Evolutionary conservation across 202 grass and related monocot species (phyloP), one percentile per base, ranked within the genome.

Genomic region (Brachypodium distachyon): DNA sequence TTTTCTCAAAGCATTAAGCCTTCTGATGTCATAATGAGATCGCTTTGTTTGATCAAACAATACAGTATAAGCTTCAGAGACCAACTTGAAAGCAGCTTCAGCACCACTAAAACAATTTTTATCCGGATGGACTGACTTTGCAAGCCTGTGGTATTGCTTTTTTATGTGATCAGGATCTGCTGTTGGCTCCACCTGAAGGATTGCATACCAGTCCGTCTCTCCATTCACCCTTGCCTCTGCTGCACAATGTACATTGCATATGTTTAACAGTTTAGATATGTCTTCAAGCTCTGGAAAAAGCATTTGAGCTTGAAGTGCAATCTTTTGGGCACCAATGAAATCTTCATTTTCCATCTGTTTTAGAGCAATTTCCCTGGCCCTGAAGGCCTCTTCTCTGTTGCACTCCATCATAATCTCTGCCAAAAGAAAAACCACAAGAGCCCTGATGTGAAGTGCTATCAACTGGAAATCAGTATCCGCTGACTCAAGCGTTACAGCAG

Each of bases 31-130:
- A 90, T 97, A 87, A 59, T 60, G 52, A 71, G 53, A 61, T 29
- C 91, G 89, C 42, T 82, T 94, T 10, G 59, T 64, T 84, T 14
- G 74, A 52, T 97, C 94, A 54, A 67, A 94, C 31, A 97, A 56
- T 60, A 84, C 67, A 37, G 77, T 57, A 80, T 94, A 44, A 52
- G 94, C 94, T 85, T 97, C 94, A 12, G 84, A 79, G 55, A 97
- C 82, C 73, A 97, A 86, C 57, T 97, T 97, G 79, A 97, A 97
- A 60, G 94, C 94, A 76, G 87, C 86, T 77, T 97, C 94, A 77
- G 94, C 89, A 65, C 94, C 94, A 48, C 49, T 50, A 78, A 90
- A 94, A 83, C 84, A 73, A 77, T 97, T 97, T 84, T 97, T 97
- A 72, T 97, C 94, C 21, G 94, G 89, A 86, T 94, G 94, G 70